Evolutionary conservation across 2,329 filamentous ascomycete species (phyloP).

Genomic region (Phialophora verrucosa): DNA sequence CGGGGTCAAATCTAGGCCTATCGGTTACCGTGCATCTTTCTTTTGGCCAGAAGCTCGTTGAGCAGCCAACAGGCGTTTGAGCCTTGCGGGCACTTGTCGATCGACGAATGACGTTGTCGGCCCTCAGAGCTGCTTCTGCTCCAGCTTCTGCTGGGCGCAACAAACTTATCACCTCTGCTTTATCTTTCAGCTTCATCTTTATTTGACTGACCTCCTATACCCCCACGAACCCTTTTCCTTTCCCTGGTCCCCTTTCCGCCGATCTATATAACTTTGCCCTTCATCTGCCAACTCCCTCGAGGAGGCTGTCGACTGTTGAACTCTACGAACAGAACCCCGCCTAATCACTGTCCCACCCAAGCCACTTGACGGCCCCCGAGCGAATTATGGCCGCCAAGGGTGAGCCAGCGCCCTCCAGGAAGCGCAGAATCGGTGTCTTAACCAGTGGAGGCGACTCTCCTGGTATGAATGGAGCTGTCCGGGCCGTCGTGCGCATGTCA

Average conservation of each 20-base stretch:
- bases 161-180: slow-evolving; percentile 15
- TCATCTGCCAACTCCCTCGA: not conserved
- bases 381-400: slow-evolving; percentile 40
- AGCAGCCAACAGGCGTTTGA: slow-evolving; percentile 5
- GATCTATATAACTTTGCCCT: not conserved
- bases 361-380: slow-evolving; percentile 1
- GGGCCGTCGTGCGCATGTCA: slow-evolving; percentile 88
- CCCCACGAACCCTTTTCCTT: slow-evolving; percentile 10
- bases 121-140: slow-evolving; percentile 16
- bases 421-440: slow-evolving; percentile 81
- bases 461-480: slow-evolving; percentile 91
- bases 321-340: not conserved
- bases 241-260: not conserved
- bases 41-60: slow-evolving; percentile 5
- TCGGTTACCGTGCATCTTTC: slow-evolving; percentile 9
- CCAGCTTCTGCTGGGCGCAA: slow-evolving; percentile 12
- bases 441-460: slow-evolving; percentile 93
- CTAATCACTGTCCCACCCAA: slow-evolving; percentile 4
- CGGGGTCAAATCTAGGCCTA: not conserved
- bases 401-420: slow-evolving; percentile 48
- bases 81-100: slow-evolving; percentile 5
- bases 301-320: not conserved
- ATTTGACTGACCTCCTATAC: slow-evolving; percentile 4
- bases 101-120: slow-evolving; percentile 23
- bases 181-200: slow-evolving; percentile 9